A percentile compares a stretch with the other conserved stretches of the same genome.
Conservation (phyloP, 352 stramenopile species). For the Achlya hypogyna region DNA sequence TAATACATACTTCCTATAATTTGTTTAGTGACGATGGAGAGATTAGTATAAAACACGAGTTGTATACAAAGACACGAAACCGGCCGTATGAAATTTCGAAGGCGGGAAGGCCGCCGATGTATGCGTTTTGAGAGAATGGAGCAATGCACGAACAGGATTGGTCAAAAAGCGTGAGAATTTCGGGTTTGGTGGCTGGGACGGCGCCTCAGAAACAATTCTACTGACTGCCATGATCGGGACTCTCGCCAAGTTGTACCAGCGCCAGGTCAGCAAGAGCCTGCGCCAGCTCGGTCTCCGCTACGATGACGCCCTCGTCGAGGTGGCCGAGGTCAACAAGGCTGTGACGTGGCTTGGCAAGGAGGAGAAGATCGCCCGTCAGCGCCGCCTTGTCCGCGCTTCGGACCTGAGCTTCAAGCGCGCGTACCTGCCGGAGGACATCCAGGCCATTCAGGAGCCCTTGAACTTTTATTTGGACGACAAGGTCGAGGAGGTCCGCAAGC, state of each 20-base stretch:
- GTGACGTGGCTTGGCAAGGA: constrained; percentile 72
- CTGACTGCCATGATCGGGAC: constrained; percentile 19
- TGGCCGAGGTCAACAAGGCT: constrained; percentile 64
- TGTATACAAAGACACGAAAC: constrained; percentile 3
- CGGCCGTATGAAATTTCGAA: neutral
- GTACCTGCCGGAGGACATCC: constrained; percentile 81
- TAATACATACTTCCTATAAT: neutral
- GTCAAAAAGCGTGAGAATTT: neutral
- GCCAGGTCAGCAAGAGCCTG: constrained; percentile 71
- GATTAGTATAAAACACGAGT: neutral
- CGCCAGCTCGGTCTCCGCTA: constrained; percentile 81
- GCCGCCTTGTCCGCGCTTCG: constrained; percentile 67
- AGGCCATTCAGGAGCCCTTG: constrained; percentile 75
- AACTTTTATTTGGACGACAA: constrained; percentile 65
- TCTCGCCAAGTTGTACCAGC: constrained; percentile 54
- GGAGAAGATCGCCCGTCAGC: constrained; percentile 62
- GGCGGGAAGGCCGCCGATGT: neutral
- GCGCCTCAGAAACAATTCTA: constrained; percentile 11
- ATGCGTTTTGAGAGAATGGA: neutral
- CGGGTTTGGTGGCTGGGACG: constrained; percentile 7
- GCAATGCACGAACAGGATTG: constrained; percentile 9
- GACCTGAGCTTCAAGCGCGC: constrained; percentile 80
- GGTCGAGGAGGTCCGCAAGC: constrained; percentile 39
- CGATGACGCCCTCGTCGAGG: constrained; percentile 78
- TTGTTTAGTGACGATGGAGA: neutral